Percentiles rank a stretch among this genome's conserved stretches.
These are phyloP conservation scores for Citrus trifoliata DNA, from an alignment of 345 rosid species.

Conservation along the genomic window DNA sequence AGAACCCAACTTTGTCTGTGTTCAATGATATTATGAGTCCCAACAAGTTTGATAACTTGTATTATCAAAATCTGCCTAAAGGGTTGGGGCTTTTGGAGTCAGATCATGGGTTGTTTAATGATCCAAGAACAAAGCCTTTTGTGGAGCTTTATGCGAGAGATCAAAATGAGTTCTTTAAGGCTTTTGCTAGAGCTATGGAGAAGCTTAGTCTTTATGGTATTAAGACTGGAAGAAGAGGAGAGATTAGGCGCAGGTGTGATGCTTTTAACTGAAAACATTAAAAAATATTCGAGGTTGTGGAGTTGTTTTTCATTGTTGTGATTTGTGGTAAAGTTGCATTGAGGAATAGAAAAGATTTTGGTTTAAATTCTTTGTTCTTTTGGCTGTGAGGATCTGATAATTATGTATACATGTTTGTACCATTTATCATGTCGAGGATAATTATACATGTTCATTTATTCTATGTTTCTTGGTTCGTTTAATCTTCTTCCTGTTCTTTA, in stretches of 20 bases:
- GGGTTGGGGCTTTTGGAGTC: constrained; percentile 79
- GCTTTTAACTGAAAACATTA: constrained; percentile 46
- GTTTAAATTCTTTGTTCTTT: constrained; percentile 14
- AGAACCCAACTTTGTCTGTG: constrained; percentile 71
- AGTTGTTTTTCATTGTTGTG: not conserved
- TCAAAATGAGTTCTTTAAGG: constrained; percentile 61
- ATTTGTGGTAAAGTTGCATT: not conserved
- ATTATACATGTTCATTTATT: constrained; percentile 23
- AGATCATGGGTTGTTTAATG: constrained; percentile 61
- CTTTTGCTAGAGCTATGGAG: constrained; percentile 74
- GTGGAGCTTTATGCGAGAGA: constrained; percentile 71
- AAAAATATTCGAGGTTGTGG: not conserved
- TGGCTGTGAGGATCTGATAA: constrained; percentile 14
- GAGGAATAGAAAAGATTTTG: not conserved
- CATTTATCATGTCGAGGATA: constrained; percentile 20
- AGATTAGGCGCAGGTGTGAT: constrained; percentile 90
- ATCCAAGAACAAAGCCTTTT: constrained; percentile 55
- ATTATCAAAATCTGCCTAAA: constrained; percentile 68
- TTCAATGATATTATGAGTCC: constrained; percentile 94
- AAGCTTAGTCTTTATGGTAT: constrained; percentile 73
- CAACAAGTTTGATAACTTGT: constrained; percentile 80
- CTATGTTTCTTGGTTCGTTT: constrained; percentile 9
- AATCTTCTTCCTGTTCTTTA: not conserved
- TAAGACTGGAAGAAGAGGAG: constrained; percentile 79
- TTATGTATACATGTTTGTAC: constrained; percentile 29